Evolutionary conservation across 805 yeast genomes (phyloP).

Genomic region (Metschnikowia gelsemii): DNA sequence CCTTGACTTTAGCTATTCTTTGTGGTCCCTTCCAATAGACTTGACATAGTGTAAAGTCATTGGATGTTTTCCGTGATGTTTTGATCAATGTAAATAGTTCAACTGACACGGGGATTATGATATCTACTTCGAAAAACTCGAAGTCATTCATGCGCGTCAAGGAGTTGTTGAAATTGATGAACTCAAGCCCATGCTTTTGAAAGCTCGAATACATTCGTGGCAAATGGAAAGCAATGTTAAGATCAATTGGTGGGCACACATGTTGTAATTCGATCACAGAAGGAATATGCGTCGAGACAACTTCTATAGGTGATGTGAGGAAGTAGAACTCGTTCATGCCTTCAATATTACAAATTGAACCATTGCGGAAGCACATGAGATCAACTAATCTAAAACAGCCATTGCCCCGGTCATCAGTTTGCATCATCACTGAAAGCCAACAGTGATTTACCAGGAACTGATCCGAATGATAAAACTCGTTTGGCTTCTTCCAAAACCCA

Average conservation of each 20-base stretch:
- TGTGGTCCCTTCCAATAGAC: constrained; percentile 63
- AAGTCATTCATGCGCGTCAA: constrained; percentile 68
- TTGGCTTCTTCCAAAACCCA: constrained; percentile 84
- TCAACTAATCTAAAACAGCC: constrained; percentile 70
- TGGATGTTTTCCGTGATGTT: constrained; percentile 47
- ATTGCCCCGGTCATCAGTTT: constrained; percentile 47
- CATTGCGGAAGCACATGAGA: constrained; percentile 40
- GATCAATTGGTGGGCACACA: constrained; percentile 79
- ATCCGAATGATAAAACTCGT: constrained; percentile 51
- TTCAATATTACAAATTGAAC: constrained; percentile 32
- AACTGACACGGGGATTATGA: constrained; percentile 66
- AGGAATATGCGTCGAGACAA: constrained; percentile 87
- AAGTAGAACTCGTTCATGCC: constrained; percentile 62
- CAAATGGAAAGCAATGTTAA: constrained; percentile 69
- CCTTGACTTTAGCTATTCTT: constrained; percentile 76
- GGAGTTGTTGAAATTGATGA: constrained; percentile 72
- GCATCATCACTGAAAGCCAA: constrained; percentile 80
- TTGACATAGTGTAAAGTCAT: constrained; percentile 71
- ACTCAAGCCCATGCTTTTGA: constrained; percentile 54
- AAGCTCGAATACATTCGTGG: constrained; percentile 89
- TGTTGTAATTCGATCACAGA: constrained; percentile 77
- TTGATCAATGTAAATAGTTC: constrained; percentile 64
- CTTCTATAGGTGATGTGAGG: constrained; percentile 68
- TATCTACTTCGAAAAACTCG: constrained; percentile 76
- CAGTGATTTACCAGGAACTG: constrained; percentile 70